Evolutionary conservation across 148 eudicot genomes (phyloP).

Genomic region (Bassia scoparia): DNA sequence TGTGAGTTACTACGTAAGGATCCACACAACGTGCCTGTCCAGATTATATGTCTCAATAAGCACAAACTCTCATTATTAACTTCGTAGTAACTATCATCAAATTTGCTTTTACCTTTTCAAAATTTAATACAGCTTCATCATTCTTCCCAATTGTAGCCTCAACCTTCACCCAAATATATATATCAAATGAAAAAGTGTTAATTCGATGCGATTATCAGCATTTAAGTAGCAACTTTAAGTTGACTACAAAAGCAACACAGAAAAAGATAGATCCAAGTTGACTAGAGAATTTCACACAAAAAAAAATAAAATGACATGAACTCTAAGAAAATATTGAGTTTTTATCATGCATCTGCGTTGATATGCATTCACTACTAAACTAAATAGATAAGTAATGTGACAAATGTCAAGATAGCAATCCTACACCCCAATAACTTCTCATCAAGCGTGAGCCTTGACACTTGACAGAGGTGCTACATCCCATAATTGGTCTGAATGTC

Average conservation of each 20-base stretch:
- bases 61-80: not conserved
- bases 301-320: too few relatives aligned
- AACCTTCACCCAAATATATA: constrained; percentile 44
- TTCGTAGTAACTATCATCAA: constrained; percentile 6
- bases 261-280: too few relatives aligned
- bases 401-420: too few relatives aligned
- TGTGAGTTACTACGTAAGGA: constrained; percentile 72
- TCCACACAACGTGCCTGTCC: constrained; percentile 82
- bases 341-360: too few relatives aligned
- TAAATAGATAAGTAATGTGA: too few relatives aligned
- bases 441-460: too few relatives aligned
- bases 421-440: too few relatives aligned
- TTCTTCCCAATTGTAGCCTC: constrained; percentile 77
- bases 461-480: too few relatives aligned
- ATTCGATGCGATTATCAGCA: not conserved
- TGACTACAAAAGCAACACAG: not conserved
- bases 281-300: too few relatives aligned
- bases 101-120: constrained; percentile 61
- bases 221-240: not conserved
- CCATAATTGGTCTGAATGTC: too few relatives aligned
- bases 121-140: constrained; percentile 77
- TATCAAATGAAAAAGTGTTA: not conserved
- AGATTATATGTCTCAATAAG: constrained; percentile 19
- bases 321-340: too few relatives aligned
- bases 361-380: too few relatives aligned